A percentile compares a stretch with the other conserved stretches of the same genome.
Evolutionary conservation across 169 alveolate genomes (phyloP).

Genomic region (Miamiensis avidus): DNA sequence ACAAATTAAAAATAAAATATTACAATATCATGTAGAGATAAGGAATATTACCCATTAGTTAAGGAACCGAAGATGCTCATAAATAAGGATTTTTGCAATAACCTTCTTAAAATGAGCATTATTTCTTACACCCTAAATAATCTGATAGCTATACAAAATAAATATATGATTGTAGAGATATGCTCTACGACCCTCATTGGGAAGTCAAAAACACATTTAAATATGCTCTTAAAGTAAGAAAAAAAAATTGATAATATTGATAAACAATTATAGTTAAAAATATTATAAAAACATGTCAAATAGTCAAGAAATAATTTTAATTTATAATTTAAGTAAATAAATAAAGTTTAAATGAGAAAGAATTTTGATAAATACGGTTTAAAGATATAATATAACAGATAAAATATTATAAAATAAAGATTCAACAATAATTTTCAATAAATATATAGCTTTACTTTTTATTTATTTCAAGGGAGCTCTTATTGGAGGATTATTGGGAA

Average conservation of each 20-base stretch:
- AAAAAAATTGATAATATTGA: background rate
- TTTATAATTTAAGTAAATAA: no score
- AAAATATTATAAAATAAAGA: no score
- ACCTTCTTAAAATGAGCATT: background rate
- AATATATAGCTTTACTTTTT: background rate
- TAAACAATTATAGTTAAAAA: no score
- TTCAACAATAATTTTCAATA: background rate
- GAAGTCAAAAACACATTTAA: background rate
- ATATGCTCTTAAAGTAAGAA: background rate
- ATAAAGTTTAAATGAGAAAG: no score
- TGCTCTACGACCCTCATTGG: background rate
- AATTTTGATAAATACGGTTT: no score
- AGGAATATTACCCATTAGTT: background rate
- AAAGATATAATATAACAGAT: no score
- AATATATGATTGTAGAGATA: background rate
- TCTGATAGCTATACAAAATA: background rate
- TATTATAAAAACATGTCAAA: no score
- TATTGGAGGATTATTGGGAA: background rate
- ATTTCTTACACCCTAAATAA: background rate
- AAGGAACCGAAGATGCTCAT: background rate
- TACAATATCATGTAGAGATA: background rate
- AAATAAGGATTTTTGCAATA: background rate
- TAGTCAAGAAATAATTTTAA: no score
- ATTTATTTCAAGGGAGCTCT: background rate
- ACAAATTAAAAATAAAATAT: no score